Conservation (phyloP, 768 basidiomycete genomes). For the Boletellus emodensis region DNA sequence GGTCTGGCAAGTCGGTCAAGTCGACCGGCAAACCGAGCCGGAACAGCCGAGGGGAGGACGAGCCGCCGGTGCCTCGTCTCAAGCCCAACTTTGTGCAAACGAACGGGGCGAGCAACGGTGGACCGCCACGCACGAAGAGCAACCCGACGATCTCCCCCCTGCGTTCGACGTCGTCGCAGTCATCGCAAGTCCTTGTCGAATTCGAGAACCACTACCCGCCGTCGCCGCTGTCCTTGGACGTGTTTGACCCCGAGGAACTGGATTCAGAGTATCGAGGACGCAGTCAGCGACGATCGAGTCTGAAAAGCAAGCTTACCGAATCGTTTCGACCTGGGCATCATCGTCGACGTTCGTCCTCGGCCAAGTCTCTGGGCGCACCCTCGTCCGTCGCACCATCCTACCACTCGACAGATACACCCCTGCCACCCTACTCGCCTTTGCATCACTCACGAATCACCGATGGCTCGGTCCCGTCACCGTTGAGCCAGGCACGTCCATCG, state of each 20-base stretch:
- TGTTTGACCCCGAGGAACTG: constrained; percentile 24
- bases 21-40: constrained; percentile 31
- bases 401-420: constrained; percentile 19
- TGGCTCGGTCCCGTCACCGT: constrained; percentile 9
- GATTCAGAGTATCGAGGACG: constrained; percentile 27
- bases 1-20: constrained; percentile 36
- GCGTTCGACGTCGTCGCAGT: constrained; percentile 19
- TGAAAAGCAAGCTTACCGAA: constrained; percentile 33
- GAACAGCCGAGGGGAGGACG: constrained; percentile 25
- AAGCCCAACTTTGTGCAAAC: constrained; percentile 24
- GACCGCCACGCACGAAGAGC: constrained; percentile 45
- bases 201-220: constrained; percentile 25
- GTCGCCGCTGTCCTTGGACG: constrained; percentile 23
- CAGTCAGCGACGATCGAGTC: constrained; percentile 26
- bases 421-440: constrained; percentile 23
- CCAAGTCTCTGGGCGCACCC: constrained; percentile 32
- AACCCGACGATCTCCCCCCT: constrained; percentile 39
- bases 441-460: constrained; percentile 13
- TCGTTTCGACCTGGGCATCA: constrained; percentile 31
- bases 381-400: constrained; percentile 23
- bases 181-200: constrained; percentile 27
- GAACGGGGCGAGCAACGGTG: constrained; percentile 10
- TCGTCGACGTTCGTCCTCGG: constrained; percentile 32
- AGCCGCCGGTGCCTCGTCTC: constrained; percentile 30
- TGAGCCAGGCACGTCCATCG: constrained; percentile 20